Evolutionary conservation across 108 stramenopile genomes (phyloP).

Genomic region (Skeletonema costatum): DNA sequence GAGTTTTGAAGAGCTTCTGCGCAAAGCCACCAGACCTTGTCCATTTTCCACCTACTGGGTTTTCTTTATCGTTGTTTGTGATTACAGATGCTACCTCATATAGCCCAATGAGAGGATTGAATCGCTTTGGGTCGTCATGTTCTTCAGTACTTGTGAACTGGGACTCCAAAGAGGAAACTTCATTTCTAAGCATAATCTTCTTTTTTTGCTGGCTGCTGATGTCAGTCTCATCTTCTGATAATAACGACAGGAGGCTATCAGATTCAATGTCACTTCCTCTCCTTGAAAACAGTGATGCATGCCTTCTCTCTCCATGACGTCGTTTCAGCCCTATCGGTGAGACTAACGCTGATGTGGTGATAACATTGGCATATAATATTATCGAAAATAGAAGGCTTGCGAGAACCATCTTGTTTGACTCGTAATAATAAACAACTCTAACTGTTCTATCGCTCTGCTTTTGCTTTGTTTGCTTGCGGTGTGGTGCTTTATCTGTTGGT

Average conservation of each 20-base stretch:
- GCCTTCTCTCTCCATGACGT: neutral
- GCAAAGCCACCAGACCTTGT: constrained; percentile 54
- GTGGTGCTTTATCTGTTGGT: too few species aligned
- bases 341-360: neutral
- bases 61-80: constrained; percentile 51
- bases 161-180: constrained; percentile 11
- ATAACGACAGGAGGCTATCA: neutral
- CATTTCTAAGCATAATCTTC: neutral
- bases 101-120: constrained; percentile 59
- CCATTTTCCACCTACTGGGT: constrained; percentile 86
- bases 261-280: neutral
- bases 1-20: constrained; percentile 52
- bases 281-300: neutral
- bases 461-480: too few species aligned
- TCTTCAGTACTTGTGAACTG: neutral
- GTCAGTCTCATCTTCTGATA: neutral
- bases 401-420: neutral
- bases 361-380: neutral
- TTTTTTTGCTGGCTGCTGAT: neutral
- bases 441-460: neutral
- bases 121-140: constrained; percentile 19
- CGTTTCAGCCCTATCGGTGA: neutral
- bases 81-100: constrained; percentile 65
- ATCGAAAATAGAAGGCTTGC: neutral
- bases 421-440: neutral